Evolutionary conservation across 2,329 filamentous ascomycete species (phyloP).

Genomic region (Pestalotiopsis fici): DNA sequence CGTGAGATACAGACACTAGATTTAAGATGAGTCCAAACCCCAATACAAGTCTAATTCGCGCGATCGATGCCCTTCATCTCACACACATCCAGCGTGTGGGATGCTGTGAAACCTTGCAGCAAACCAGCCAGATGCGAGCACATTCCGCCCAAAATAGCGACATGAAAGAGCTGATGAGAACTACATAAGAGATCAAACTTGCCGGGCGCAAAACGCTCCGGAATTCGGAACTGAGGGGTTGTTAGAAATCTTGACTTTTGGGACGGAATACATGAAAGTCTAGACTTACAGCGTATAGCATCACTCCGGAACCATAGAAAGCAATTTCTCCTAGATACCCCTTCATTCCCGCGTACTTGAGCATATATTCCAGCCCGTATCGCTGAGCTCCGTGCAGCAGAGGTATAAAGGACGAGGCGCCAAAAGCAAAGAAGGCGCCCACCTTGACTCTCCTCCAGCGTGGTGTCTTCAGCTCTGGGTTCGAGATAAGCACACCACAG

Average conservation of each 20-base stretch:
- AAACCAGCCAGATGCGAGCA: neutral
- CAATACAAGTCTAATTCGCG: constrained; percentile 1
- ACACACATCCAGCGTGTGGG: neutral
- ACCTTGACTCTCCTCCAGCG: constrained; percentile 64
- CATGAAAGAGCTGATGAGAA: neutral
- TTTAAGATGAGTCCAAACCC: too few relatives aligned
- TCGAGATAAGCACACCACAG: constrained; percentile 56
- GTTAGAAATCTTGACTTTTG: neutral
- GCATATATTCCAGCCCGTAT: constrained; percentile 32
- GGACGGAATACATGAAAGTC: neutral
- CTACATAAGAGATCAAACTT: neutral
- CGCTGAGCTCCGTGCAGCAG: constrained; percentile 59
- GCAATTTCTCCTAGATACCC: constrained; percentile 19
- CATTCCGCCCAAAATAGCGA: neutral
- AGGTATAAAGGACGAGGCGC: constrained; percentile 62
- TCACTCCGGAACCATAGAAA: constrained; percentile 15
- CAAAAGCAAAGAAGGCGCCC: constrained; percentile 69
- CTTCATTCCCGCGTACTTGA: constrained; percentile 18
- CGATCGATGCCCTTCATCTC: neutral
- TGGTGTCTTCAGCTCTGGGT: constrained; percentile 62
- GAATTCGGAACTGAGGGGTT: neutral
- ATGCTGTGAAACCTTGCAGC: neutral
- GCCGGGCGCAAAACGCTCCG: neutral
- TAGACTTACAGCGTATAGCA: constrained; percentile 6
- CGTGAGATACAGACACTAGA: too few relatives aligned